Evolutionary conservation across 2,329 filamentous ascomycete species (phyloP).

Genomic region (Pseudogymnoascus sp.): DNA sequence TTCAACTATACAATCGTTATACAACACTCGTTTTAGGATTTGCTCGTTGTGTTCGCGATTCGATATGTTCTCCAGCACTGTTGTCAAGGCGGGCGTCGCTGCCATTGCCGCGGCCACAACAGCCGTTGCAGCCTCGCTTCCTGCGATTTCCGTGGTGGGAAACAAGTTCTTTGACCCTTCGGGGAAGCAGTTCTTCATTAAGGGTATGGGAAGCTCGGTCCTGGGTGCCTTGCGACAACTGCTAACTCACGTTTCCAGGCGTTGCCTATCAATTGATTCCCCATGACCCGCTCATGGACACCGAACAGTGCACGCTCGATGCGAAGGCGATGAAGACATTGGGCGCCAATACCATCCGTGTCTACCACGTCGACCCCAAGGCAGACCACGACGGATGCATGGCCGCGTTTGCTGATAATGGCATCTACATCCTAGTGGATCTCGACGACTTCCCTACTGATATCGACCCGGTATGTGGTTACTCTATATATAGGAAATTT

Average conservation of each 20-base stretch:
- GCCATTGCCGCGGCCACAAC: slow-evolving; percentile 20
- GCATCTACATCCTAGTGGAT: slow-evolving; percentile 79
- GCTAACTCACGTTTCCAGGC: slow-evolving; percentile 37
- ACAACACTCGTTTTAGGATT: background rate
- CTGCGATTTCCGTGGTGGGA: slow-evolving; percentile 50
- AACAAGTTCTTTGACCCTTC: slow-evolving; percentile 80
- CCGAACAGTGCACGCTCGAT: slow-evolving; percentile 69
- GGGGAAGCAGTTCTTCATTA: slow-evolving; percentile 76
- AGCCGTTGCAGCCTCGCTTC: slow-evolving; percentile 29
- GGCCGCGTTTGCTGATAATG: slow-evolving; percentile 67
- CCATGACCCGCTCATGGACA: slow-evolving; percentile 68
- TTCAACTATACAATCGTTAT: background rate
- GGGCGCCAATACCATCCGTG: slow-evolving; percentile 75
- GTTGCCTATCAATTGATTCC: slow-evolving; percentile 60
- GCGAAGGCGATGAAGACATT: slow-evolving; percentile 69
- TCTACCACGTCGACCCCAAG: slow-evolving; percentile 74
- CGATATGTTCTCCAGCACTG: slow-evolving; percentile 20
- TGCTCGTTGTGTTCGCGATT: background rate
- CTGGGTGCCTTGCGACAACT: background rate
- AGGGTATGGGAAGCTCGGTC: slow-evolving; percentile 44
- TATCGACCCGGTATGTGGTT: slow-evolving; percentile 48
- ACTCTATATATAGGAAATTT: background rate
- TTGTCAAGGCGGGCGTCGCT: slow-evolving; percentile 19
- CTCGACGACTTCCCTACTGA: slow-evolving; percentile 68
- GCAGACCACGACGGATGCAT: slow-evolving; percentile 73